These are phyloP conservation scores for Physcia stellaris DNA, from an alignment of 495 filamentous ascomycete genomes.

Conservation along the genomic window DNA sequence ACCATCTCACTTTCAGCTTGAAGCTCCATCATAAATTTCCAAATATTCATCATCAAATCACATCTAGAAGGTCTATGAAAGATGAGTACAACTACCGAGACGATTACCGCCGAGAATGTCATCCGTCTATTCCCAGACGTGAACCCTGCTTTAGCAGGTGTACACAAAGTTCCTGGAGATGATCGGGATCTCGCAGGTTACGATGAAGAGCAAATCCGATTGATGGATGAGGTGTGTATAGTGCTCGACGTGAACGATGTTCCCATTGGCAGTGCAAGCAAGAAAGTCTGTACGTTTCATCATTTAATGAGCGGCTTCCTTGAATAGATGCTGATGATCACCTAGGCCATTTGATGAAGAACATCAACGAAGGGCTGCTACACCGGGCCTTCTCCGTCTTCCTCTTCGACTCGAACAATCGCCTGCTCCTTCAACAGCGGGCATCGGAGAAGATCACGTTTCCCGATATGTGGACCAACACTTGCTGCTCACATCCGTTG, in stretches of 20 bases:
- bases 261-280: constrained; percentile 93
- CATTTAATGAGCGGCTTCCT: not conserved
- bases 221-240: constrained; percentile 99
- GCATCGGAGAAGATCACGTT: constrained; percentile 98
- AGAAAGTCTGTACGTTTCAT: constrained; percentile 75
- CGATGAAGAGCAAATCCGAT: constrained; percentile 90
- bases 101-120: constrained; percentile 75
- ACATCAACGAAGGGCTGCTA: constrained; percentile 87
- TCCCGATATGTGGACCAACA: constrained; percentile 99
- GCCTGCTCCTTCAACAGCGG: constrained; percentile 87
- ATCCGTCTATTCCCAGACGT: constrained; percentile 89
- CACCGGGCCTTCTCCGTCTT: constrained; percentile 97
- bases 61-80: no score
- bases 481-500: constrained; percentile 95
- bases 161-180: constrained; percentile 29
- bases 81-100: constrained; percentile 40
- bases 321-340: constrained; percentile 6
- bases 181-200: constrained; percentile 55
- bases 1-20: no score
- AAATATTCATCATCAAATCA: no score
- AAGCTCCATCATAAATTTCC: no score
- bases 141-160: constrained; percentile 61
- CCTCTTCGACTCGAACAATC: constrained; percentile 81
- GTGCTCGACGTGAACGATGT: constrained; percentile 83
- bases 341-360: constrained; percentile 92